These are phyloP conservation scores for Arabidopsis thaliana DNA, from an alignment of 345 rosid species.

Conservation along the genomic window TAIR10.1 NC_003074.8:4016501-4017000, in stretches of 20 bases:
- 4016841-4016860: constrained; percentile 61
- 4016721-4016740: background rate
- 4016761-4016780: constrained; percentile 10
- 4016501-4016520: constrained; percentile 3
- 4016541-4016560: background rate
- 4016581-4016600: background rate
- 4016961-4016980: constrained; percentile 20
- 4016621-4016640: constrained; percentile 55
- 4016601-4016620: constrained; percentile 28
- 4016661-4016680: constrained; percentile 51
- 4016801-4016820: constrained; percentile 14
- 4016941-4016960: background rate
- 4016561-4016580: constrained; percentile 17
- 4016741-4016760: constrained; percentile 2
- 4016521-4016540: background rate
- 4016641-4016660: constrained; percentile 46
- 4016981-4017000: constrained; percentile 44
- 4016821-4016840: constrained; percentile 30
- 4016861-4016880: constrained; percentile 80
- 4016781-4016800: constrained; percentile 7
- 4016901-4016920: constrained; percentile 68
- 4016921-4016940: constrained; percentile 1
- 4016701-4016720: constrained; percentile 8
- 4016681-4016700: constrained; percentile 66
- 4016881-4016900: constrained; percentile 86